Evolutionary conservation across 2,329 filamentous ascomycete species (phyloP), one percentile per base, ranked within the genome.

Genomic region (Ophiognomonia clavigignenti-juglandacearum): DNA sequence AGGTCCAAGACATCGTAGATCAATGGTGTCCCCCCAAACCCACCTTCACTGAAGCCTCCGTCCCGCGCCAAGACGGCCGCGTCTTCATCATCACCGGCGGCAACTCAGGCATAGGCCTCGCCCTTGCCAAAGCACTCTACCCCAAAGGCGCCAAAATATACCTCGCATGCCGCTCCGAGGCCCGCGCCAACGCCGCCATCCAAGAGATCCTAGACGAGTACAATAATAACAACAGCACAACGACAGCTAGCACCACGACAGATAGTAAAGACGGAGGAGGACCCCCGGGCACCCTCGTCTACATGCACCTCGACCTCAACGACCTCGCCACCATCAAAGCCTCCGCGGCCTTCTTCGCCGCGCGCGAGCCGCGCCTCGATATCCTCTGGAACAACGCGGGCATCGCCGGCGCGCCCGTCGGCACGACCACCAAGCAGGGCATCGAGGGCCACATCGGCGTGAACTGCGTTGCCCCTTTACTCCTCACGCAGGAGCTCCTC

Each of bases 91-190:
- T 82, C 8, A 82, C 77, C 0, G 63, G 64, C 0, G 63, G 61
- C 1, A 66, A 62, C 31, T 50, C 58, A 2, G 64, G 64, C 20
- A 64, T 78, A 5, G 77, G 77, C 2, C 64, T 69, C 26, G 74
- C 80, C 54, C 63, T 82, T 4, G 63, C 63, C 46, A 70, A 70
- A 43, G 70, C 81, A 1, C 66, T 83, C 4, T 81, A 79, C 56
- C 56, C 59, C 1, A 69, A 67, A 4, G 73, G 75, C 18, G 56
- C 47, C n/a, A 57, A 42, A 11, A 55, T 60, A 7, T 60, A 57
- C 43, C 39, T 60, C n/a, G 60, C 61, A 2, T 55, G 55, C 32
- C 51, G 54, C 24, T 53, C 56, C 0, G 36, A 66, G 54, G 54
- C 57, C 22, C 63, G 61, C 39, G 59, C 60, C 16, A 49, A 53